A percentile compares a stretch with the other conserved stretches of the same genome.
phyloP scores from a whole-genome alignment of 2,329 filamentous ascomycete species.

The Ampelomyces quisqualis region DNA sequence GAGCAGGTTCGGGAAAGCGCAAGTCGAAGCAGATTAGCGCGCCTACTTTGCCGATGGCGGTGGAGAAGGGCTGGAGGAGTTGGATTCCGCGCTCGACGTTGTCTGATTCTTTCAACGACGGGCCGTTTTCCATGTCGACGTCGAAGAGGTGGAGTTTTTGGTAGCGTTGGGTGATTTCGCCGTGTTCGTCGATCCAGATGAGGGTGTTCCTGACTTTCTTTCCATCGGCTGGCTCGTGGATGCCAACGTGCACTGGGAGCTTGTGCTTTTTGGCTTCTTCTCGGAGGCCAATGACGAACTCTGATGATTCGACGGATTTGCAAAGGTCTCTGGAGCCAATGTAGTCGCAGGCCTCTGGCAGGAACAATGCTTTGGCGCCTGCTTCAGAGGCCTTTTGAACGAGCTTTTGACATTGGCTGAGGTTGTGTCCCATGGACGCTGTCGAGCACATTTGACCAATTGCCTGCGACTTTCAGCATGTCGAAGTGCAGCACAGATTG shows the following conservation, averaged over 20 bases:
- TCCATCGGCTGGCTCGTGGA: slow-evolving; percentile 60
- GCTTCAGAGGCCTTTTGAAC: slow-evolving; percentile 70
- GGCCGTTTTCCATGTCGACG: slow-evolving; percentile 58
- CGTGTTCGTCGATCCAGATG: slow-evolving; percentile 65
- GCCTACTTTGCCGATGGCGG: slow-evolving; percentile 72
- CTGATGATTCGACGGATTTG: slow-evolving; percentile 62
- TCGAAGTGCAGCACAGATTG: neutral
- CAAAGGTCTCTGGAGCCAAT: slow-evolving; percentile 73
- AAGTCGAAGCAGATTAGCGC: slow-evolving; percentile 89
- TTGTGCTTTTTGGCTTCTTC: slow-evolving; percentile 63
- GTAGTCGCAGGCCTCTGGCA: slow-evolving; percentile 90
- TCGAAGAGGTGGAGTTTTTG: slow-evolving; percentile 94
- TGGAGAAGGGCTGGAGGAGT: slow-evolving; percentile 71
- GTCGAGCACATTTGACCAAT: slow-evolving; percentile 90
- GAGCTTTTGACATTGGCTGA: slow-evolving; percentile 72
- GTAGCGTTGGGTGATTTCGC: slow-evolving; percentile 65
- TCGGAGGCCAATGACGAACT: slow-evolving; percentile 76
- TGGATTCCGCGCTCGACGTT: slow-evolving; percentile 59
- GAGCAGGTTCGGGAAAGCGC: slow-evolving; percentile 73
- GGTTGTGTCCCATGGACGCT: slow-evolving; percentile 72
- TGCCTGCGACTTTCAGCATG: slow-evolving; percentile 58
- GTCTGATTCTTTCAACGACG: slow-evolving; percentile 62
- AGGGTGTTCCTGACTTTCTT: slow-evolving; percentile 63
- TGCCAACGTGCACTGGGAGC: slow-evolving; percentile 79
- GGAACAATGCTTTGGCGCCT: slow-evolving; percentile 83